Evolutionary conservation across 331 rosid species (phyloP).

Genomic region (Saraca asoca): DNA sequence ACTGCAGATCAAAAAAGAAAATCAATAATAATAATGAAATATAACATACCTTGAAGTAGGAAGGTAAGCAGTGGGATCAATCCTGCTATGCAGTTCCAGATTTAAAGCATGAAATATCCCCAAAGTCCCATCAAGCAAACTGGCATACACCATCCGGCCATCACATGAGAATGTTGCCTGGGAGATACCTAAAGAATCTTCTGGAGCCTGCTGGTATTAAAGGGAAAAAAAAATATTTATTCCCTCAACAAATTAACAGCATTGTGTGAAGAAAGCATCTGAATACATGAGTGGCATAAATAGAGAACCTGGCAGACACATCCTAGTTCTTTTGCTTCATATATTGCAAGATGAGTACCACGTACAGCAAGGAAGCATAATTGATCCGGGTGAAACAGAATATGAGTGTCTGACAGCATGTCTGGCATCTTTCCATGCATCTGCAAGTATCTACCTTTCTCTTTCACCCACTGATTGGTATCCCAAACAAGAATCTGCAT

Average conservation of each 20-base stretch:
- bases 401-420: conserved; percentile 12
- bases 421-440: conserved; percentile 21
- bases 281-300: conserved; percentile 17
- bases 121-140: conserved; percentile 39
- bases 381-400: conserved; percentile 42
- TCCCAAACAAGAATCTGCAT: conserved; percentile 45
- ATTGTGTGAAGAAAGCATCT: neutral
- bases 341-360: conserved; percentile 39
- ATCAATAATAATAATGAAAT: neutral
- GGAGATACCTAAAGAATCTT: conserved; percentile 34
- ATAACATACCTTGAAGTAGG: conserved; percentile 34
- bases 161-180: conserved; percentile 51
- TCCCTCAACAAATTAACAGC: neutral
- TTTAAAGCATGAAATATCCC: conserved; percentile 34
- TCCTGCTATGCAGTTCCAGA: conserved; percentile 23
- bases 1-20: neutral
- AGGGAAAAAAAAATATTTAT: neutral
- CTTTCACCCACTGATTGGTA: conserved; percentile 21
- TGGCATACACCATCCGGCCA: conserved; percentile 35
- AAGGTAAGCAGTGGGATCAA: conserved; percentile 37
- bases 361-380: conserved; percentile 39
- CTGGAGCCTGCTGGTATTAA: conserved; percentile 33
- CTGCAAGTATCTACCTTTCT: conserved; percentile 25
- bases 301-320: conserved; percentile 36
- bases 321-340: conserved; percentile 35